These are phyloP conservation scores for Pichia sp. DNA, from an alignment of 1,139 yeast genomes.

Conservation along the genomic window DNA sequence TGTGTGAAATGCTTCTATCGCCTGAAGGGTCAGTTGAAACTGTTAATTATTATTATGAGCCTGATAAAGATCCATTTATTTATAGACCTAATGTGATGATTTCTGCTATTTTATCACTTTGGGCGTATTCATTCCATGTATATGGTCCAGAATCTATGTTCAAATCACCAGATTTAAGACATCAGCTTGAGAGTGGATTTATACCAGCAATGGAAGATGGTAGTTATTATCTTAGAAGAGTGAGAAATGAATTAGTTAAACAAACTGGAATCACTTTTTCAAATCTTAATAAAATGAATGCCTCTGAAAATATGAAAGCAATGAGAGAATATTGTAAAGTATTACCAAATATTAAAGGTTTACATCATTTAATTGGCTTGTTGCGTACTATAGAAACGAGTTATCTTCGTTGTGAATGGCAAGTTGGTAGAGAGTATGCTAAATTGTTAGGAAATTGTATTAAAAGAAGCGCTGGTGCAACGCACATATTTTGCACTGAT, in stretches of 20 bases:
- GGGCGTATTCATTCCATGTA: slow-evolving; percentile 49
- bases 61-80: slow-evolving; percentile 47
- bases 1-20: slow-evolving; percentile 52
- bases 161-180: slow-evolving; percentile 24
- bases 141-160: slow-evolving; percentile 50
- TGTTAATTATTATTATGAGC: slow-evolving; percentile 36
- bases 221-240: slow-evolving; percentile 34
- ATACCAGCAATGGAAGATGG: slow-evolving; percentile 34
- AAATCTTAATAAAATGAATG: slow-evolving; percentile 22
- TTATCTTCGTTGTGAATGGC: slow-evolving; percentile 48
- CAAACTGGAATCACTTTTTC: slow-evolving; percentile 20
- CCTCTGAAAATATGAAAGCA: slow-evolving; percentile 16
- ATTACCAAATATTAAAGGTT: slow-evolving; percentile 36
- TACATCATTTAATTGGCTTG: slow-evolving; percentile 47
- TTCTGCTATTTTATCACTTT: slow-evolving; percentile 46
- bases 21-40: slow-evolving; percentile 30
- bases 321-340: slow-evolving; percentile 32
- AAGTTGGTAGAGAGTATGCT: slow-evolving; percentile 50
- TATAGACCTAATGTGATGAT: slow-evolving; percentile 50
- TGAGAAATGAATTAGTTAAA: slow-evolving; percentile 26
- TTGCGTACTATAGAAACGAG: slow-evolving; percentile 39
- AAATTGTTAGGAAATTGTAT: slow-evolving; percentile 49
- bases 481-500: slow-evolving; percentile 41
- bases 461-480: slow-evolving; percentile 47
- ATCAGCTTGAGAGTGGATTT: slow-evolving; percentile 21